Conservation (phyloP, 176 grass and related monocot genomes). For the Oryza officinalis region DNA sequence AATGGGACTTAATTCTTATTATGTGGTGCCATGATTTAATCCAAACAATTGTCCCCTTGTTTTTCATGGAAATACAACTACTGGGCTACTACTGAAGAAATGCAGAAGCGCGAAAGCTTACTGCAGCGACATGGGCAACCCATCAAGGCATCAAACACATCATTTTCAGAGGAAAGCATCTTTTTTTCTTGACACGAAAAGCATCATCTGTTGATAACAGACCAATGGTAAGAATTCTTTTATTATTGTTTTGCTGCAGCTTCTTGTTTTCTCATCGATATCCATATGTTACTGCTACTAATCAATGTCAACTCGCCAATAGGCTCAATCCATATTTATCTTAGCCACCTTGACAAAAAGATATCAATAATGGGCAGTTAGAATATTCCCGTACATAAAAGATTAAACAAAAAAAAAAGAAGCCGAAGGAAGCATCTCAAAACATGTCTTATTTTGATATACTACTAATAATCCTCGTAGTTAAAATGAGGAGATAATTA, state of each 20-base stretch:
- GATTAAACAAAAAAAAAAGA: background rate
- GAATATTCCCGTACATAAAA: conserved; percentile 11
- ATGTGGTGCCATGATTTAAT: conserved; percentile 25
- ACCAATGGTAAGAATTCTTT: conserved; percentile 35
- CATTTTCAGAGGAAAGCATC: conserved; percentile 56
- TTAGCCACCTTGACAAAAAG: conserved; percentile 38
- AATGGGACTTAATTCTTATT: background rate
- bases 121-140: conserved; percentile 1
- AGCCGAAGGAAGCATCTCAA: conserved; percentile 2
- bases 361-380: conserved; percentile 30
- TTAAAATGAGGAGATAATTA: conserved; percentile 34
- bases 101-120: background rate
- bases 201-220: conserved; percentile 20
- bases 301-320: conserved; percentile 31
- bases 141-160: conserved; percentile 19
- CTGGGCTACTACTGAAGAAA: background rate
- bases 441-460: conserved; percentile 48
- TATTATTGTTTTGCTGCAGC: background rate
- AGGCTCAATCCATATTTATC: conserved; percentile 37
- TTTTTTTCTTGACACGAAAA: too few species aligned
- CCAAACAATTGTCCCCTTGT: background rate
- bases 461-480: conserved; percentile 34
- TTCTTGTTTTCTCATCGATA: conserved; percentile 33
- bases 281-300: background rate
- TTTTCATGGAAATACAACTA: conserved; percentile 14